Percentiles rank a stretch among this genome's conserved stretches.
These are phyloP conservation scores for Coemansia sp. DNA, from an alignment of 192 early-diverging fungal species.

Conservation along the genomic window DNA sequence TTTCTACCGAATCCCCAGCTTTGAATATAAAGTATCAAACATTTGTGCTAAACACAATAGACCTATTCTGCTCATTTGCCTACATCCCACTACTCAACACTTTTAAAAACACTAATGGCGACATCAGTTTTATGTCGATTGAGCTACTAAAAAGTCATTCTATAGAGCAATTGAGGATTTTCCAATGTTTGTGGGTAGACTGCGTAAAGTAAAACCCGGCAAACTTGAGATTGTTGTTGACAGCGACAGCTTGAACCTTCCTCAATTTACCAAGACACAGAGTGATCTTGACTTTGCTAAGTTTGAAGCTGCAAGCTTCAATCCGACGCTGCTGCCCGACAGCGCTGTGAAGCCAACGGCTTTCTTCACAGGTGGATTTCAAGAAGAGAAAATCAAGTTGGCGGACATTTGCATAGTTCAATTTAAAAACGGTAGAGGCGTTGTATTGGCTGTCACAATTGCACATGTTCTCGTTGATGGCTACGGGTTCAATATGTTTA, in stretches of 20 bases:
- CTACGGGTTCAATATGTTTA: constrained; percentile 13
- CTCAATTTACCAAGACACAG: neutral
- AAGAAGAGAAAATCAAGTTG: neutral
- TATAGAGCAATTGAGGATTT: neutral
- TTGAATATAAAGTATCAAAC: constrained; percentile 3
- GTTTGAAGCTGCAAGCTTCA: neutral
- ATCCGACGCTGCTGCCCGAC: neutral
- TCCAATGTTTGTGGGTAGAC: constrained; percentile 11
- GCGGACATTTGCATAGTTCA: neutral
- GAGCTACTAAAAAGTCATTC: constrained; percentile 3
- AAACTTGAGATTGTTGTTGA: constrained; percentile 4
- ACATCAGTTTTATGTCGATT: constrained; percentile 7
- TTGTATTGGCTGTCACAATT: constrained; percentile 6
- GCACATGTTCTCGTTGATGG: constrained; percentile 15
- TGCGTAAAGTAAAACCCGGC: neutral
- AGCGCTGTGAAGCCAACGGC: neutral
- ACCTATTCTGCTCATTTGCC: neutral
- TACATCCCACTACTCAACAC: constrained; percentile 4
- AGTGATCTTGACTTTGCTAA: neutral
- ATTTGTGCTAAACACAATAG: neutral
- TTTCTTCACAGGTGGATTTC: neutral
- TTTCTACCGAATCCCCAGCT: neutral
- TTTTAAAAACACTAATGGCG: neutral
- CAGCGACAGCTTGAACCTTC: constrained; percentile 3
- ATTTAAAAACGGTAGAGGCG: constrained; percentile 19